Conservation (phyloP, 768 basidiomycete genomes). For the Phlebiopsis gigantea region DNA sequence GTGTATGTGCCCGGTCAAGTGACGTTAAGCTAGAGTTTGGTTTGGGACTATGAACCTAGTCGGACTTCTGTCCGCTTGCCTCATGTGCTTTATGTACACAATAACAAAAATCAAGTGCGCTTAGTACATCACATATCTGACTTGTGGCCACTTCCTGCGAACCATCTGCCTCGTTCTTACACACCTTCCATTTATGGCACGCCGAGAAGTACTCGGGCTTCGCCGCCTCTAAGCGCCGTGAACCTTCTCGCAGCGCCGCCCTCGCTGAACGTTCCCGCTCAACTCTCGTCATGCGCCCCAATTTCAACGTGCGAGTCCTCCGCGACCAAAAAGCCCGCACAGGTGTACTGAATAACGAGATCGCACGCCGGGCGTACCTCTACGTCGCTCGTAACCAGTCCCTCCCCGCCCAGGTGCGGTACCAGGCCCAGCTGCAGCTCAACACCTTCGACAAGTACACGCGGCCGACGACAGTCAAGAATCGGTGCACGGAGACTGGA, state of each 20-base stretch:
- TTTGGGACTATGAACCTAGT: too few relatives aligned
- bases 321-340: conserved; percentile 77
- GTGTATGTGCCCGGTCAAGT: too few relatives aligned
- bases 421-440: conserved; percentile 90
- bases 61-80: too few relatives aligned
- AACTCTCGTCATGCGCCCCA: conserved; percentile 1
- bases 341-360: conserved; percentile 69
- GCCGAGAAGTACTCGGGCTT: neutral
- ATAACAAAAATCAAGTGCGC: too few relatives aligned
- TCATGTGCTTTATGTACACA: too few relatives aligned
- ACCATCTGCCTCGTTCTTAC: too few relatives aligned
- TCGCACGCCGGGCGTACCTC: conserved; percentile 84
- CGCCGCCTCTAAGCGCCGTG: neutral
- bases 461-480: conserved; percentile 83
- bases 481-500: conserved; percentile 82
- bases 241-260: neutral
- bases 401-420: conserved; percentile 82
- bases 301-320: conserved; percentile 44
- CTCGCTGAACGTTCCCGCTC: neutral
- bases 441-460: conserved; percentile 83
- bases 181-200: neutral
- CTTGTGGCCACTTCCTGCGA: too few relatives aligned
- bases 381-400: conserved; percentile 84
- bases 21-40: too few relatives aligned
- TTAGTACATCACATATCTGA: too few relatives aligned